Evolutionary conservation across 2,329 filamentous ascomycete species (phyloP).

Genomic region (Fusarium caatingaense): DNA sequence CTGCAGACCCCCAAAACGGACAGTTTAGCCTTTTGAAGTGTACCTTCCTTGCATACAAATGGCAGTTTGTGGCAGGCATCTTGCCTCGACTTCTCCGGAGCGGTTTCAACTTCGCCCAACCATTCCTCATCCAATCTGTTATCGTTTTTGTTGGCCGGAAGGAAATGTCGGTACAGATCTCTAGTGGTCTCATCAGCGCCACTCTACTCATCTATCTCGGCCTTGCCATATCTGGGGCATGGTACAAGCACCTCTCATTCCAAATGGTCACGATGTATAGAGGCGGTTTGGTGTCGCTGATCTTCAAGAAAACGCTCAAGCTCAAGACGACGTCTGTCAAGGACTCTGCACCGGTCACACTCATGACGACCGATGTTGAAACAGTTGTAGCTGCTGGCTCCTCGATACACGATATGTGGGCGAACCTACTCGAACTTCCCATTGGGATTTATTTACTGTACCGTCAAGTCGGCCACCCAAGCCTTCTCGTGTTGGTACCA

Average conservation of each 20-base stretch:
- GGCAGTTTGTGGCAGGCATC: conserved; percentile 49
- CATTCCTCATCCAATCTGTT: conserved; percentile 55
- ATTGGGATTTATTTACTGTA: conserved; percentile 53
- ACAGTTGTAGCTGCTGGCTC: conserved; percentile 45
- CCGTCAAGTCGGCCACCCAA: conserved; percentile 49
- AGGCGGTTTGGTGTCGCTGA: conserved; percentile 55
- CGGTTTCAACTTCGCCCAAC: conserved; percentile 59
- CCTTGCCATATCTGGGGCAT: conserved; percentile 51
- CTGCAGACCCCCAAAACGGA: conserved; percentile 32
- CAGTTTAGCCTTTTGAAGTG: conserved; percentile 42
- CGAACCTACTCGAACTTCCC: conserved; percentile 52
- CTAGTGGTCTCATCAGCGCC: conserved; percentile 56
- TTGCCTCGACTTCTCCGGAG: conserved; percentile 53
- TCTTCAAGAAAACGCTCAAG: conserved; percentile 60
- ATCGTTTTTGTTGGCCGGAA: conserved; percentile 49
- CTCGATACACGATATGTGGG: conserved; percentile 54
- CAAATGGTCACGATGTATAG: conserved; percentile 53
- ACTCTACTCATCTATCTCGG: conserved; percentile 56
- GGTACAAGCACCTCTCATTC: conserved; percentile 51
- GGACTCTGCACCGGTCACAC: conserved; percentile 55
- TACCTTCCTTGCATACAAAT: conserved; percentile 46
- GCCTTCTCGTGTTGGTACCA: conserved; percentile 46
- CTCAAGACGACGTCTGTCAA: conserved; percentile 48
- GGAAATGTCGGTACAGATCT: conserved; percentile 43
- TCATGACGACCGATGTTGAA: conserved; percentile 61